Percentiles rank a stretch among this genome's conserved stretches.
Evolutionary conservation across 352 stramenopile species (phyloP).

Genomic region (Phytopythium chamaehyphon): DNA sequence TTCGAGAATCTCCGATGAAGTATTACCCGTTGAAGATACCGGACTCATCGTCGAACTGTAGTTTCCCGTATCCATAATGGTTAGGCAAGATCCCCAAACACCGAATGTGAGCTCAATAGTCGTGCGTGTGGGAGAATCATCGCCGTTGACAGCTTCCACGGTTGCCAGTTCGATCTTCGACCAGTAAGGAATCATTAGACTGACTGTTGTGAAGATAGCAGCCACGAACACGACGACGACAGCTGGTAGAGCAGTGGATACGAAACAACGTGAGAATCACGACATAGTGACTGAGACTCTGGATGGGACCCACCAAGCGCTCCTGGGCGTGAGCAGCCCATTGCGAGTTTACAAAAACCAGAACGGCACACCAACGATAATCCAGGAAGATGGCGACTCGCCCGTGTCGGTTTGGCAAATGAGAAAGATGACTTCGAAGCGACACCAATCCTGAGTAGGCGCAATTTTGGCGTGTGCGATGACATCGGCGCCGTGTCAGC

Average conservation of each 20-base stretch:
- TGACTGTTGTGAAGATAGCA: conserved; percentile 25
- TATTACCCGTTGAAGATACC: neutral
- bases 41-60: too few species aligned
- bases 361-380: neutral
- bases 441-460: too few species aligned
- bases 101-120: conserved; percentile 40
- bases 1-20: neutral
- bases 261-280: neutral
- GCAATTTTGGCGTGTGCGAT: too few species aligned
- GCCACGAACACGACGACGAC: conserved; percentile 27
- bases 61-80: conserved; percentile 15
- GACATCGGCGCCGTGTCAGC: too few species aligned
- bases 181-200: conserved; percentile 55
- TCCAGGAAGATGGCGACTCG: neutral
- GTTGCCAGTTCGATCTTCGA: conserved; percentile 23
- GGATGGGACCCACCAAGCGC: conserved; percentile 30
- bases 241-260: conserved; percentile 12
- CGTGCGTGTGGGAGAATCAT: conserved; percentile 6
- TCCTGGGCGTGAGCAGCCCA: conserved; percentile 50
- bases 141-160: conserved; percentile 2
- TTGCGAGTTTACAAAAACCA: conserved; percentile 1
- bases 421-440: too few species aligned
- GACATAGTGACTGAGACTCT: neutral
- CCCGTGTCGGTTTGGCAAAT: too few species aligned
- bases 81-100: conserved; percentile 53